phyloP scores from a whole-genome alignment of 305 asterid genomes.

The Fraxinus albicans region DNA sequence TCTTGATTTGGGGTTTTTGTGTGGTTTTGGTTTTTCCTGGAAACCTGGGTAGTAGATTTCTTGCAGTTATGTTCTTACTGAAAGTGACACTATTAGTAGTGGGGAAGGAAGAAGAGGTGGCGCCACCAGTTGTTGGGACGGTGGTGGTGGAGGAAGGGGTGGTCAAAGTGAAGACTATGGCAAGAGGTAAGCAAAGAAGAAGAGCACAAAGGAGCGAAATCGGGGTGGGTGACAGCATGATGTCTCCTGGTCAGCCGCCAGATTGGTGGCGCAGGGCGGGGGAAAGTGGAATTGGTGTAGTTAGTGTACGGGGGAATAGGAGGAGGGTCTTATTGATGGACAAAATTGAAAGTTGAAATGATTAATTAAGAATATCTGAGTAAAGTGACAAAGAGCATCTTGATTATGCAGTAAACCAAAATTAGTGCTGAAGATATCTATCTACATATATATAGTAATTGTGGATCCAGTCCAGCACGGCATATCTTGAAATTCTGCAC shows the following conservation, averaged over 20 bases:
- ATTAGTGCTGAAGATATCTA: background rate
- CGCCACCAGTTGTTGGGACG: background rate
- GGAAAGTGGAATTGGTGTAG: conserved; percentile 7
- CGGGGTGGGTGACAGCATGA: conserved; percentile 62
- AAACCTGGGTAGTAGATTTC: background rate
- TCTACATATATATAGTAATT: background rate
- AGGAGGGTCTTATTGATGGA: background rate
- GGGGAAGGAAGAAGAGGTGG: conserved; percentile 13
- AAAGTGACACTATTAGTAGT: background rate
- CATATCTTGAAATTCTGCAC: background rate
- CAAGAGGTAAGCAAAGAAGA: conserved; percentile 72
- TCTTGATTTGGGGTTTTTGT: conserved; percentile 5
- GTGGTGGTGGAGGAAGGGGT: conserved; percentile 28
- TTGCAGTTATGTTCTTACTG: background rate
- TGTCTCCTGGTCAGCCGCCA: conserved; percentile 12
- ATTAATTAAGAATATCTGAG: background rate
- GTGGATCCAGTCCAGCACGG: background rate
- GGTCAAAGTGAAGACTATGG: conserved; percentile 60
- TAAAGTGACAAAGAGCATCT: background rate
- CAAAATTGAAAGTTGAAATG: background rate
- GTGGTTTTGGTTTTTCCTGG: conserved; percentile 9
- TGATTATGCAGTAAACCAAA: background rate
- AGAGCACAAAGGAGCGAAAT: conserved; percentile 68
- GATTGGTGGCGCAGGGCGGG: background rate
- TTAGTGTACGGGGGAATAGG: background rate